Evolutionary conservation across 768 basidiomycete species (phyloP), one percentile per base, ranked within the genome.

Genomic region (Pilatotrama ljubarskyi): DNA sequence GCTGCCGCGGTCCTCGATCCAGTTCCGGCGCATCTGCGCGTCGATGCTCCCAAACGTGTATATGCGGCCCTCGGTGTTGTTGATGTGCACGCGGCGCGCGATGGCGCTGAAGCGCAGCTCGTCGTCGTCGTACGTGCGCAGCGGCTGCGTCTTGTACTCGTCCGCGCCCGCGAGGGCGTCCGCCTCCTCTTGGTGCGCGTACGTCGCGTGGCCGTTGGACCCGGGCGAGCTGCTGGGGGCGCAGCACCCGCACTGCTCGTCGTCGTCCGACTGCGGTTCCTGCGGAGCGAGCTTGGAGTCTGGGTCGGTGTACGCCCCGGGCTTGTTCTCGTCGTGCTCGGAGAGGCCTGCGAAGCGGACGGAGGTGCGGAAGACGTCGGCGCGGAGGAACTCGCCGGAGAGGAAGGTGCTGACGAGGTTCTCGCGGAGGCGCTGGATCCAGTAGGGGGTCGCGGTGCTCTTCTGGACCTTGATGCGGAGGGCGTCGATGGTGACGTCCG

Each of bases 31-130:
- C 38, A 80, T 57, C 61, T 77, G 76, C 7, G 74, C 74, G 51
- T 76, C 69, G 43, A 82, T 56, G 9, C 64, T 54, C 15, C 71
- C 73, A 47, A 81, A 79, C 0, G 70, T 66, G 64, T 83, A 82
- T 26, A 78, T 68, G 42, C 81, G 68, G 8, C 66, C 67, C 20
- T 69, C 62, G 11, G 37, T 57, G 58, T 76, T 77, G 52, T 69
- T 61, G 18, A 80, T 72, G 50, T 78, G 73, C 73, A 76, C 76
- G 7, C 75, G 66, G 0, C 71, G 69, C 15, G 72, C 69, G 15
- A 64, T 64, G 11, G 69, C 58, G 9, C 70, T 68, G 5, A 75
- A 64, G 15, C 77, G 60, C 13, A 77, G 43, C 62, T 79, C 76
- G 44, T 76, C 69, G 26, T 70, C 43, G 36, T 65, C 66, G 22